These are phyloP conservation scores for Termitomyces sp. DNA, from an alignment of 768 basidiomycete species.

Conservation along the genomic window DNA sequence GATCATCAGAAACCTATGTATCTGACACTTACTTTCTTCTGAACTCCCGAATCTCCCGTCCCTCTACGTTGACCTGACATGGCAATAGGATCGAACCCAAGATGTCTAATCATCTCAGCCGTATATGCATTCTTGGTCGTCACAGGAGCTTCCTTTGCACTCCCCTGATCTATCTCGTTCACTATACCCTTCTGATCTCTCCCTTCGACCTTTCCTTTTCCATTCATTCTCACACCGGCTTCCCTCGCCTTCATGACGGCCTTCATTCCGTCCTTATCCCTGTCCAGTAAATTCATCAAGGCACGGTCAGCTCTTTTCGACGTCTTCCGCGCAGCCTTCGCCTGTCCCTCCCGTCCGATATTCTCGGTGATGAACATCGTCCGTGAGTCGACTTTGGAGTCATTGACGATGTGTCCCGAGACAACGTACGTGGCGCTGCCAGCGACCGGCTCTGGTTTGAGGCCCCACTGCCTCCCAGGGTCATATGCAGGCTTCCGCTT, in stretches of 20 bases:
- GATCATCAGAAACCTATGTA: neutral
- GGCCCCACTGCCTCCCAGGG: constrained; percentile 69
- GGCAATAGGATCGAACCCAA: constrained; percentile 76
- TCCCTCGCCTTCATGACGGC: constrained; percentile 58
- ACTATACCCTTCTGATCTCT: constrained; percentile 15
- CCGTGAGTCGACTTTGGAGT: constrained; percentile 28
- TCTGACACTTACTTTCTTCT: constrained; percentile 48
- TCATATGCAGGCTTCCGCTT: constrained; percentile 58
- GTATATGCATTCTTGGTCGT: constrained; percentile 50
- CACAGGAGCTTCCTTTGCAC: neutral
- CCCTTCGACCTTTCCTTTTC: constrained; percentile 14
- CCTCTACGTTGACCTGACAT: constrained; percentile 42
- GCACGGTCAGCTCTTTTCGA: constrained; percentile 55
- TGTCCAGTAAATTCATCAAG: constrained; percentile 52
- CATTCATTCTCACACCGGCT: constrained; percentile 17
- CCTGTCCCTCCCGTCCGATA: constrained; percentile 77
- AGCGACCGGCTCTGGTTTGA: constrained; percentile 43
- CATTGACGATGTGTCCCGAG: constrained; percentile 69
- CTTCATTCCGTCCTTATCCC: constrained; percentile 65
- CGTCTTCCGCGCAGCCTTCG: constrained; percentile 60
- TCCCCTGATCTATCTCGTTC: constrained; percentile 8
- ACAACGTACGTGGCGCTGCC: constrained; percentile 71
- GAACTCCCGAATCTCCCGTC: constrained; percentile 30
- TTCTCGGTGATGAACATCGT: constrained; percentile 59
- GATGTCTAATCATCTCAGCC: constrained; percentile 56